These are phyloP conservation scores for Anisogramma anomala DNA, from an alignment of 2,329 filamentous ascomycete species.

Conservation along the genomic window DNA sequence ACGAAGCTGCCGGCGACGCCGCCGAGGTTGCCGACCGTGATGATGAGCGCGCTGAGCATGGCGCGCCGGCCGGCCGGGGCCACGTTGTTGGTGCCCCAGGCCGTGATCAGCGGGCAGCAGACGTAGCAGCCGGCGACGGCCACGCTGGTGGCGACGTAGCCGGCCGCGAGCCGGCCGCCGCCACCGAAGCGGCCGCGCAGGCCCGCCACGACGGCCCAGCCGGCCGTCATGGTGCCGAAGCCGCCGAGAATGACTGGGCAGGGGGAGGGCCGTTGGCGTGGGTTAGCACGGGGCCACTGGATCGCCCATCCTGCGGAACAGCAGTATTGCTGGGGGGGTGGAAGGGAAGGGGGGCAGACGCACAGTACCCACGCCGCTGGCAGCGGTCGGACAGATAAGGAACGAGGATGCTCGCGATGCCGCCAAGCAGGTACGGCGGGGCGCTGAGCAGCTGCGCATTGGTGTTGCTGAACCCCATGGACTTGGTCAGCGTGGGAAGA, in stretches of 20 bases:
- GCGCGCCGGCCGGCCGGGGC: conserved; percentile 2
- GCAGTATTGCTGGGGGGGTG: neutral
- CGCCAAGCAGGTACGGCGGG: conserved; percentile 1
- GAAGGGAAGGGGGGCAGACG: too few species aligned
- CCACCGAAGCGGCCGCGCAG: neutral
- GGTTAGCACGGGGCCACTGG: neutral
- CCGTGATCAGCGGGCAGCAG: neutral
- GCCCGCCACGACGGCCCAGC: neutral
- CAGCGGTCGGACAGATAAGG: neutral
- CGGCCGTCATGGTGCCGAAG: neutral
- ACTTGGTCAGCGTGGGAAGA: conserved; percentile 1
- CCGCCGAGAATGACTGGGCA: neutral
- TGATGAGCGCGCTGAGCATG: neutral
- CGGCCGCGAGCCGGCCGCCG: neutral
- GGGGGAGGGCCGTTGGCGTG: too few species aligned
- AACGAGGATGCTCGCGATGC: neutral
- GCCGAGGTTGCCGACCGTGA: neutral
- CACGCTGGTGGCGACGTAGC: neutral
- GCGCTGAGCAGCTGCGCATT: conserved; percentile 2
- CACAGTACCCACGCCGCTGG: neutral
- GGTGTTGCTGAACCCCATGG: conserved; percentile 5
- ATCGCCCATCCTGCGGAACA: too few species aligned
- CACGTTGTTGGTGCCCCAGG: conserved; percentile 2
- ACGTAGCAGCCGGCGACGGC: neutral
- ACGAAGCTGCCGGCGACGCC: conserved; percentile 5